phyloP scores from a whole-genome alignment of 306 rosid genomes.

The Cucumis melo region DNA sequence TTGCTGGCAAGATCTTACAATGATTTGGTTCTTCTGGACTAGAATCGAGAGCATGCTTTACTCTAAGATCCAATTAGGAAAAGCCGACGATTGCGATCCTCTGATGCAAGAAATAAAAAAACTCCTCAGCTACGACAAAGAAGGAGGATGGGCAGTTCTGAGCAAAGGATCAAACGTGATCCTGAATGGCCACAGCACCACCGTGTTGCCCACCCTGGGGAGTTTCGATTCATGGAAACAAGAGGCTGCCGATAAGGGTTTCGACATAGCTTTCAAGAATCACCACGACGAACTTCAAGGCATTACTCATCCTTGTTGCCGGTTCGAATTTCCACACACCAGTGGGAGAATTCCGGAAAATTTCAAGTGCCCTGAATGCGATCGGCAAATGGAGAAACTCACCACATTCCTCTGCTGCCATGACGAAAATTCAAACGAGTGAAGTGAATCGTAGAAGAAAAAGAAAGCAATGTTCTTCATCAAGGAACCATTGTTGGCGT shows the following conservation, averaged over 20 bases:
- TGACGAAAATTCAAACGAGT: slow-evolving; percentile 12
- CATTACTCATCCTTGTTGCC: slow-evolving; percentile 5
- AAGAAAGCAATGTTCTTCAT: neutral
- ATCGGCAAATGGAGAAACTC: slow-evolving; percentile 31
- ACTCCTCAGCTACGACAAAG: slow-evolving; percentile 39
- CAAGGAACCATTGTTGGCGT: neutral
- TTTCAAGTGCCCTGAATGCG: slow-evolving; percentile 11
- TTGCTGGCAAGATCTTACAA: slow-evolving; percentile 33
- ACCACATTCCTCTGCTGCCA: slow-evolving; percentile 48
- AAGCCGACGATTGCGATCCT: slow-evolving; percentile 21
- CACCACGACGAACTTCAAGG: slow-evolving; percentile 21
- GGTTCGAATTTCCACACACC: slow-evolving; percentile 2
- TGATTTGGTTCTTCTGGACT: slow-evolving; percentile 63
- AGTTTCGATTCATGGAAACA: slow-evolving; percentile 38
- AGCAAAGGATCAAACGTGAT: slow-evolving; percentile 28
- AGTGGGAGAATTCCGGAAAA: slow-evolving; percentile 6
- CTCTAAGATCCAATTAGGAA: slow-evolving; percentile 40
- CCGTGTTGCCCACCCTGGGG: slow-evolving; percentile 17
- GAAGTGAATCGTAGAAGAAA: neutral
- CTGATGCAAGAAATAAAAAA: slow-evolving; percentile 38
- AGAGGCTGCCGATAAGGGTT: slow-evolving; percentile 19
- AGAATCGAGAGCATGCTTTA: slow-evolving; percentile 51
- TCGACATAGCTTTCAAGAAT: slow-evolving; percentile 21
- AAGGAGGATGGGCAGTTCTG: slow-evolving; percentile 34
- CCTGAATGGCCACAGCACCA: slow-evolving; percentile 30